Evolutionary conservation across 2,329 filamentous ascomycete species (phyloP), one percentile per base, ranked within the genome.

Genomic region (Ceratocystis alfenasii): DNA sequence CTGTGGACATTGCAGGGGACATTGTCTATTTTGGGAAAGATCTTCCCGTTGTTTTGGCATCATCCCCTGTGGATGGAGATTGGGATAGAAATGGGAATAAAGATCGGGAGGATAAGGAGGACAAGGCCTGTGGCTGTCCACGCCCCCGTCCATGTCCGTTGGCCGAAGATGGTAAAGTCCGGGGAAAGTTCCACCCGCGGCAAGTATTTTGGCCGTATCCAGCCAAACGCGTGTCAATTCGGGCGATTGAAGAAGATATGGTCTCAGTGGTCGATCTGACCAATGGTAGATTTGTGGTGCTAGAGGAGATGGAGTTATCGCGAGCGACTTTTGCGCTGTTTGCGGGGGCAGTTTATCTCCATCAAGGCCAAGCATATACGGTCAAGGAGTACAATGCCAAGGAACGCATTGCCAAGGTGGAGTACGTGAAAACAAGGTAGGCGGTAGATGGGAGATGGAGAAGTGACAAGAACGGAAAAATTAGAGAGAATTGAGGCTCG

Each of bases 261-360:
- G 96, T 96, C 73, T 93, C 94, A 28, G 89, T 99, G 63, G 84
- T 99, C 64, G 90, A 99, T 76, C 87, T 87, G 15, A 94, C 90
- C 0, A 84, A 94, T 70, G 86, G 86, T 30, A 84, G 84, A 65
- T 97, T 97, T 72, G 78, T 86, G 0, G 88, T 99, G 0, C 81
- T 99, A 1, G 94, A 99, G 78, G 92, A 97, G 75, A 82, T 99
- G n/a, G 94, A 97, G 75, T 90, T 91, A 1, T 94, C 89, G 1
- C 85, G 94, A n/a, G 93, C 93, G 1, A 93, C 90, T 70, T 97
- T 96, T 75, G 96, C 91, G 1, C 83, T 99, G 68, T 99, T 99
- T 74, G 93, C 97, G 74, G 94, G 94, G 12, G 94, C 90, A 57
- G 96, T 99, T 69, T 99, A 95, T 76, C 80, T 99, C 4, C 94